Conservation (phyloP, 169 alveolate species). For the Eimeria maxima region DNA sequence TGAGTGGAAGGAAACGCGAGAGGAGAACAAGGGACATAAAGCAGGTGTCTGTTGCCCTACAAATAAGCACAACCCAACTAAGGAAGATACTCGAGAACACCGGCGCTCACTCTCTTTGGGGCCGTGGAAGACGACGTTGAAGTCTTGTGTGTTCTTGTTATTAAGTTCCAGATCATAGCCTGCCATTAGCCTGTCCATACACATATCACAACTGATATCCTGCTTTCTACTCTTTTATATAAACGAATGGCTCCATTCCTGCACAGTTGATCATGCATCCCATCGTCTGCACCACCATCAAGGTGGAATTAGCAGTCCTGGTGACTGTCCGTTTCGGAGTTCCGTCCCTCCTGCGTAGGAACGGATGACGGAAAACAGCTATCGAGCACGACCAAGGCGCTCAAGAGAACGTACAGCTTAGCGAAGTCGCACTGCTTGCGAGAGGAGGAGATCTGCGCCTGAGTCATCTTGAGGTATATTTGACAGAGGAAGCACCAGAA, state of each 20-base stretch:
- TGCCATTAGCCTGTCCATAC: conserved; percentile 83
- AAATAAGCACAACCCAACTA: background rate
- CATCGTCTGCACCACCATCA: no score
- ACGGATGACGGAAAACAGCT: no score
- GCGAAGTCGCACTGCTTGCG: conserved; percentile 86
- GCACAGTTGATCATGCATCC: no score
- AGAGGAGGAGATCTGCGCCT: conserved; percentile 79
- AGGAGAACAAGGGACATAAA: no score
- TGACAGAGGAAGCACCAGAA: background rate
- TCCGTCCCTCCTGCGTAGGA: no score
- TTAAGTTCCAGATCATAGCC: conserved; percentile 86
- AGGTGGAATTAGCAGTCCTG: no score
- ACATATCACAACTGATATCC: background rate
- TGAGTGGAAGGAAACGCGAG: no score
- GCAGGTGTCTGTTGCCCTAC: no score
- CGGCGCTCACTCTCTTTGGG: conserved; percentile 82
- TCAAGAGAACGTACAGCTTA: conserved; percentile 72
- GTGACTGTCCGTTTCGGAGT: no score
- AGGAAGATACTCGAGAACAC: background rate
- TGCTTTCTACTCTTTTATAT: no score
- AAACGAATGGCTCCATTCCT: no score
- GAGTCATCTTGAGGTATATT: conserved; percentile 38
- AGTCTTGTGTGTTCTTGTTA: conserved; percentile 85
- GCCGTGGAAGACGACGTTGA: conserved; percentile 84
- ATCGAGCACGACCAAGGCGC: no score